Base-by-base conservation (phyloP, 257 asterid species). In the Solanum pennellii region DNA sequence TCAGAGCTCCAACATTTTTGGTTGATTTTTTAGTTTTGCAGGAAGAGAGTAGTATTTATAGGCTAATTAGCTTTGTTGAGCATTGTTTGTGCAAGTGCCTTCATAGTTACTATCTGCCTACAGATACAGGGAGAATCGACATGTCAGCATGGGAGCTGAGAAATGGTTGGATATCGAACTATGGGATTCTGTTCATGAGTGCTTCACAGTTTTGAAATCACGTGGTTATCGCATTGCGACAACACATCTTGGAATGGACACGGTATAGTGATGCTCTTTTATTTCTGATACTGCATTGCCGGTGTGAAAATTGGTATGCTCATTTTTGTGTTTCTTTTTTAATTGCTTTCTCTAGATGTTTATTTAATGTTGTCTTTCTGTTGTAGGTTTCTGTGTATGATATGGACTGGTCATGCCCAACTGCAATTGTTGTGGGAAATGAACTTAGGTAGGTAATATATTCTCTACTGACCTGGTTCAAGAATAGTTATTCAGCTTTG, bases 61-160 rank as follows among this genome's bases (percentile, higher is more conserved):
- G 60, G 29, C 13, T 12, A 47, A 49, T 5, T 80, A 31, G 44
- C 66, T 72, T 20, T 72, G 14, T 86, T 73, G 59, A 49, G 74
- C 82, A 71, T 41, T 49, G 23, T 21, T 49, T 60, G 35, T 45
- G 16, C 39, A 41, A 71, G 7, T 71, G 72, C 83, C 69, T 71
- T 86, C 72, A 45, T 73, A 71, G 47, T 86, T 71, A 56, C 47
- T 47, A 37, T 86, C 23, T 49, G 25, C 72, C 12, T 89, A 88
- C 90, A 97, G 99, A 94, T 97, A 94, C 87, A 93, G 92, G 90
- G 98, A 94, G 87, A 95, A 96, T 87, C 98, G 98, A 15, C 99
- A 97, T 90, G 99, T 97, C 56, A 97, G 99, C 93, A 95, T 93
- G 98, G 99, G 99, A 86, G 98, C 99, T 25, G 98, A 97, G 93